Conservation (phyloP, 106 monocot species). For the Phalaenopsis equestris region DNA sequence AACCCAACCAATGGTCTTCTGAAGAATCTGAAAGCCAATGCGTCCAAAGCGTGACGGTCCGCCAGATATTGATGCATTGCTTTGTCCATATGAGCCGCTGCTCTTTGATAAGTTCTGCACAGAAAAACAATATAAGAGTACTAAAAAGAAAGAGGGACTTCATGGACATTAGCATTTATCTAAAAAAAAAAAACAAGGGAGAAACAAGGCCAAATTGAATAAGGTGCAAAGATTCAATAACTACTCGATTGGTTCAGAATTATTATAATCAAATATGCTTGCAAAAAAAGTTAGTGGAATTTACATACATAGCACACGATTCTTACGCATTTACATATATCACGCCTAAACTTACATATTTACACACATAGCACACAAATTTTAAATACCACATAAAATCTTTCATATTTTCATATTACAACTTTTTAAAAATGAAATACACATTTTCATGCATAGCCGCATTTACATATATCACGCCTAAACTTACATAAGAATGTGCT, state of each 20-base stretch:
- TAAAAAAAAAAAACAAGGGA: not conserved
- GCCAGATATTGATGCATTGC: constrained; percentile 31
- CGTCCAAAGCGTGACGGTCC: constrained; percentile 62
- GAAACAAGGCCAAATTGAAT: not conserved
- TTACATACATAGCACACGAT: no score
- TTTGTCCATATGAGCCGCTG: constrained; percentile 36
- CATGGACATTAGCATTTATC: not conserved
- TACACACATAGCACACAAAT: no score
- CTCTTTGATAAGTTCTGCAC: constrained; percentile 23
- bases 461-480: no score
- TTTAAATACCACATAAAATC: no score
- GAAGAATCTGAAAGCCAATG: constrained; percentile 64
- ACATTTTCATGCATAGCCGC: no score
- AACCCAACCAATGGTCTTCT: constrained; percentile 92
- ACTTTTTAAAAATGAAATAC: no score
- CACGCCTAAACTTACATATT: no score
- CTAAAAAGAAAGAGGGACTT: not conserved
- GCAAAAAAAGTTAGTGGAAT: not conserved
- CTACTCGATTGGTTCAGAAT: not conserved
- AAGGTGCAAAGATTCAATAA: not conserved
- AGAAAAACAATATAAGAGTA: not conserved
- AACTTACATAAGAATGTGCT: no score
- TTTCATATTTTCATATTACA: no score
- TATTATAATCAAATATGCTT: not conserved
- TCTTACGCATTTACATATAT: no score